A percentile compares a stretch with the other conserved stretches of the same genome.
These are phyloP conservation scores for Gynandropsis gynandra DNA, from an alignment of 345 rosid species.

Conservation along the genomic window DNA sequence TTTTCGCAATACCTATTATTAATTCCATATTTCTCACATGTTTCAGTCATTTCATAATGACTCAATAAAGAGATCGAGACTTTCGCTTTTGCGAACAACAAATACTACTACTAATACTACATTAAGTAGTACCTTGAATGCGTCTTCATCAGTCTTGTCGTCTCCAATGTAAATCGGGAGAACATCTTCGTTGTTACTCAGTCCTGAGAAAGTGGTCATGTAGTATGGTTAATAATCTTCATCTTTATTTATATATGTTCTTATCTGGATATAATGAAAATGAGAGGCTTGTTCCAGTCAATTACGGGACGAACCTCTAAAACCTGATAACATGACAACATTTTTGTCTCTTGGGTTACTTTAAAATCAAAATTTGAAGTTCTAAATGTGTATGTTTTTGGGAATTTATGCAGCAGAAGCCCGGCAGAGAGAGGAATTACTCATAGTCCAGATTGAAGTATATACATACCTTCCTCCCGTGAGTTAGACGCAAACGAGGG, in stretches of 20 bases:
- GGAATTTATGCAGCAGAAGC: conserved; percentile 52
- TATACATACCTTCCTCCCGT: conserved; percentile 90
- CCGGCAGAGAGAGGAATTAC: too few relatives aligned
- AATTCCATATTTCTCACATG: neutral
- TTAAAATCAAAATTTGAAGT: too few relatives aligned
- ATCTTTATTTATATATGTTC: too few relatives aligned
- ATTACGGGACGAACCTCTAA: conserved; percentile 94
- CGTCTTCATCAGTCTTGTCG: conserved; percentile 87
- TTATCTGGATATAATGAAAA: neutral
- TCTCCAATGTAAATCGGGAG: conserved; percentile 89
- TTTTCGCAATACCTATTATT: conserved; percentile 45
- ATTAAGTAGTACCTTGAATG: conserved; percentile 57
- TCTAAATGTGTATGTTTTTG: neutral
- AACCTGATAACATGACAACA: conserved; percentile 45
- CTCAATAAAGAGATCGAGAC: too few relatives aligned
- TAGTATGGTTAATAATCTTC: too few relatives aligned
- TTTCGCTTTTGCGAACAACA: neutral
- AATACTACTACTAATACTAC: neutral
- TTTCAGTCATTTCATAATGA: neutral
- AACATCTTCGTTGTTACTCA: conserved; percentile 53
- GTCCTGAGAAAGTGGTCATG: conserved; percentile 49
- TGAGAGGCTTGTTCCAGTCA: conserved; percentile 61
- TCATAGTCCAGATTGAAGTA: too few relatives aligned
- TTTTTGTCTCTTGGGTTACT: too few relatives aligned
- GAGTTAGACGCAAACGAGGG: conserved; percentile 75